Conservation (phyloP, 805 yeast species). For the Gaillardinia entomophila region DNA sequence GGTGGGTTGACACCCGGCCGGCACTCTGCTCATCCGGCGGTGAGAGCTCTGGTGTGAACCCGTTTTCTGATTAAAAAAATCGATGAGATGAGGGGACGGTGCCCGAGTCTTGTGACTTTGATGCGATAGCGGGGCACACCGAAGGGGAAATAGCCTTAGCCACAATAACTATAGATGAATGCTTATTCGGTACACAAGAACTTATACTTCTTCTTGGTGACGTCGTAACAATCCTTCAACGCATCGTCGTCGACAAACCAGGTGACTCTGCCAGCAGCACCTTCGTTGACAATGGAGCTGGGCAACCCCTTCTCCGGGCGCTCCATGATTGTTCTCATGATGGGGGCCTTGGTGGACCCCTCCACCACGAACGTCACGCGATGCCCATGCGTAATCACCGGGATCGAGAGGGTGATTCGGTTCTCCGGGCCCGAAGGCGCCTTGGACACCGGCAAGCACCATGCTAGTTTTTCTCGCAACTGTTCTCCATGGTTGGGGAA, state of each 20-base stretch:
- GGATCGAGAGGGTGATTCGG: constrained; percentile 86
- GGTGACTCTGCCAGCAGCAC: constrained; percentile 92
- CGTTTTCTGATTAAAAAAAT: no score
- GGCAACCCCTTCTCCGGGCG: constrained; percentile 96
- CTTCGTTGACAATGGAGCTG: constrained; percentile 86
- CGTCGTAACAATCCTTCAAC: constrained; percentile 64
- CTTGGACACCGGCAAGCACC: constrained; percentile 90
- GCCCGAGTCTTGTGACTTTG: no score
- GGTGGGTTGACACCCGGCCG: no score
- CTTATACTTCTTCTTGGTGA: constrained; percentile 68
- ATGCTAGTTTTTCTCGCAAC: constrained; percentile 82
- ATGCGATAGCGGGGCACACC: no score
- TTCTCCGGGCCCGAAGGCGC: constrained; percentile 86
- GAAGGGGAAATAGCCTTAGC: no score
- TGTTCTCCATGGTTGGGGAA: constrained; percentile 86
- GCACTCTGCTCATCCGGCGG: no score
- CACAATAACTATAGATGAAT: no score
- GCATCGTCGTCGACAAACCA: constrained; percentile 98
- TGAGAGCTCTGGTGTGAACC: no score
- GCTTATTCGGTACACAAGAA: constrained; percentile 31
- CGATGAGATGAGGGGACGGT: no score
- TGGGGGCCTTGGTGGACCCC: constrained; percentile 92
- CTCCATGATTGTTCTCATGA: constrained; percentile 87
- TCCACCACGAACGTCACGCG: constrained; percentile 93
- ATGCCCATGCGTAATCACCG: constrained; percentile 91